A percentile compares a stretch with the other conserved stretches of the same genome.
Evolutionary conservation across 2,329 filamentous ascomycete species (phyloP).

Genomic region (Cercospora sesami): DNA sequence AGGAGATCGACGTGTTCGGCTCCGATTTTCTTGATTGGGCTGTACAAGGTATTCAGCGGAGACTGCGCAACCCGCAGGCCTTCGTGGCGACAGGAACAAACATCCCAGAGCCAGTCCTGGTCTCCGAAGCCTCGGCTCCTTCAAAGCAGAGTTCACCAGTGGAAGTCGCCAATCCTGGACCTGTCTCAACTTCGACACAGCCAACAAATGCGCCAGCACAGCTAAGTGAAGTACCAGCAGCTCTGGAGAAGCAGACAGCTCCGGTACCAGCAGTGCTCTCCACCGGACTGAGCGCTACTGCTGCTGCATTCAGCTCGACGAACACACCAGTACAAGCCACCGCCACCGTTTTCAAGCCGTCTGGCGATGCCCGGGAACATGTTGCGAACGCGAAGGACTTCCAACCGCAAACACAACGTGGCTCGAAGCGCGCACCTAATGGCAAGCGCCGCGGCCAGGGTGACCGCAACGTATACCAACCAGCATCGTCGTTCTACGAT

Average conservation of each 20-base stretch:
- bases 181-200: not conserved
- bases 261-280: not conserved
- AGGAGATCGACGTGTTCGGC: conserved; percentile 25
- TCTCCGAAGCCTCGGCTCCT: not conserved
- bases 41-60: conserved; percentile 23
- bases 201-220: not conserved
- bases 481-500: conserved; percentile 1
- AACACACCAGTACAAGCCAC: conserved; percentile 6
- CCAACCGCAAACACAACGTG: not conserved
- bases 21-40: conserved; percentile 25
- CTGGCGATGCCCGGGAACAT: conserved; percentile 3
- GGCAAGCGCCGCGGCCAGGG: conserved; percentile 12
- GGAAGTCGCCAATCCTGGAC: not conserved
- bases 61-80: conserved; percentile 3
- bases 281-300: not conserved
- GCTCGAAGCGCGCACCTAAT: conserved; percentile 14
- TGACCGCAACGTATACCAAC: conserved; percentile 1
- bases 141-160: not conserved
- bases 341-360: not conserved
- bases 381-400: not conserved
- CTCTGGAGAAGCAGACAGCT: not conserved
- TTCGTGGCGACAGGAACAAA: not conserved
- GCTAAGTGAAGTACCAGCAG: not conserved
- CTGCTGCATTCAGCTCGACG: conserved; percentile 8
- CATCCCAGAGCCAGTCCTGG: not conserved